These are phyloP conservation scores for Globisporangium spiculum DNA, from an alignment of 352 stramenopile genomes.

Conservation along the genomic window DNA sequence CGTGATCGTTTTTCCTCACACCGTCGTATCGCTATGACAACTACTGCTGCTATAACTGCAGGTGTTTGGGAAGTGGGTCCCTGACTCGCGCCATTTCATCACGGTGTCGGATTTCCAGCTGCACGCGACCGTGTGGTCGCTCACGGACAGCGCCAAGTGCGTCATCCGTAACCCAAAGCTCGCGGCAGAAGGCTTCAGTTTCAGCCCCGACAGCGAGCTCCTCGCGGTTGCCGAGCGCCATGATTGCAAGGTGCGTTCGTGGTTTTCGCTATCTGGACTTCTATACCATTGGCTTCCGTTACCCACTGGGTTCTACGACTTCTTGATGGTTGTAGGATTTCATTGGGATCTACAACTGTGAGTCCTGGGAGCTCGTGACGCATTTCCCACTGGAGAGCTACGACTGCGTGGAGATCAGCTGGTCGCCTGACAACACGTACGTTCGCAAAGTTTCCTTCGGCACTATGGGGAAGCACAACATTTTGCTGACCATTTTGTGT, in stretches of 20 bases:
- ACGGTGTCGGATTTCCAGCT: slow-evolving; percentile 86
- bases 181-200: slow-evolving; percentile 56
- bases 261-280: background rate
- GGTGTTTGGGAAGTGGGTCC: slow-evolving; percentile 42
- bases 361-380: slow-evolving; percentile 61
- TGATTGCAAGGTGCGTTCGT: slow-evolving; percentile 60
- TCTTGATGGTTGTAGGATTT: slow-evolving; percentile 40
- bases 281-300: background rate
- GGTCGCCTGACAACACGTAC: slow-evolving; percentile 70
- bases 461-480: background rate
- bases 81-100: slow-evolving; percentile 65
- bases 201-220: slow-evolving; percentile 53
- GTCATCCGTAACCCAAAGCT: slow-evolving; percentile 73
- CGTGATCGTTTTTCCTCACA: background rate
- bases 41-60: slow-evolving; percentile 5
- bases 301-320: background rate
- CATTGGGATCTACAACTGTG: slow-evolving; percentile 73
- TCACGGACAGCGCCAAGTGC: slow-evolving; percentile 55
- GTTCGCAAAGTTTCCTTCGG: slow-evolving; percentile 7
- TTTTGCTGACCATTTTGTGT: too few relatives aligned
- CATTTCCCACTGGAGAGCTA: slow-evolving; percentile 81
- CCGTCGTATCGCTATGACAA: background rate
- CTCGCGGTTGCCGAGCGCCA: slow-evolving; percentile 69
- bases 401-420: slow-evolving; percentile 70
- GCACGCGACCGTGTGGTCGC: slow-evolving; percentile 78